These are phyloP conservation scores for Caloboletus inedulis DNA, from an alignment of 1,284 basidiomycete genomes.

Conservation along the genomic window DNA sequence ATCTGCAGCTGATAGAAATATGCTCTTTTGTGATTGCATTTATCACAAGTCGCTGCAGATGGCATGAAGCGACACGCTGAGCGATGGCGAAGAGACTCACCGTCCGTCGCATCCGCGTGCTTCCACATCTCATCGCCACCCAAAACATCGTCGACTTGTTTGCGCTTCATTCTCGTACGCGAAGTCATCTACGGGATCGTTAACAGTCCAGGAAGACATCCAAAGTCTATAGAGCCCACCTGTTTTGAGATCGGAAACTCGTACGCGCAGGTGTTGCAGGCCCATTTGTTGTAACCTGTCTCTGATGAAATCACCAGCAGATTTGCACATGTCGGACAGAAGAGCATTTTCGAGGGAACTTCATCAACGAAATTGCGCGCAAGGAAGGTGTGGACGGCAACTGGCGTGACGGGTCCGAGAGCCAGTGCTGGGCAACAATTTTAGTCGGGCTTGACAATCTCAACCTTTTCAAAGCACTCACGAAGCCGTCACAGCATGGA, in stretches of 20 bases:
- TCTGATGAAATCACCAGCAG: slow-evolving; percentile 79
- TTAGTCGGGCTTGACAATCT: not conserved
- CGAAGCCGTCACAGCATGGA: not conserved
- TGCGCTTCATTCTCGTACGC: slow-evolving; percentile 77
- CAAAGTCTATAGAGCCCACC: slow-evolving; percentile 38
- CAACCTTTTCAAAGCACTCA: not conserved
- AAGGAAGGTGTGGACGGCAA: not conserved
- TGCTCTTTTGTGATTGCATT: slow-evolving; percentile 82
- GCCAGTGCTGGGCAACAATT: not conserved
- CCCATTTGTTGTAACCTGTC: slow-evolving; percentile 84
- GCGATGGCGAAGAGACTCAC: slow-evolving; percentile 41
- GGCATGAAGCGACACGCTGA: not conserved
- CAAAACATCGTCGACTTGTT: slow-evolving; percentile 90
- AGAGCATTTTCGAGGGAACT: slow-evolving; percentile 62
- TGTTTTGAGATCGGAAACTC: slow-evolving; percentile 88
- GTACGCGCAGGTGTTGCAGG: slow-evolving; percentile 92
- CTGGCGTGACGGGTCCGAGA: not conserved
- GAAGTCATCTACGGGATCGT: slow-evolving; percentile 70
- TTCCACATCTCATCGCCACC: slow-evolving; percentile 95
- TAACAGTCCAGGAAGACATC: not conserved
- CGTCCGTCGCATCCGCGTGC: slow-evolving; percentile 87
- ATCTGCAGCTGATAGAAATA: slow-evolving; percentile 98
- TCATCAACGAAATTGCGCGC: not conserved
- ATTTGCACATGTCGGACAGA: slow-evolving; percentile 95
- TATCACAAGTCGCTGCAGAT: slow-evolving; percentile 73